phyloP scores from a whole-genome alignment of 768 basidiomycete species.

The Termitomyces sp. region DNA sequence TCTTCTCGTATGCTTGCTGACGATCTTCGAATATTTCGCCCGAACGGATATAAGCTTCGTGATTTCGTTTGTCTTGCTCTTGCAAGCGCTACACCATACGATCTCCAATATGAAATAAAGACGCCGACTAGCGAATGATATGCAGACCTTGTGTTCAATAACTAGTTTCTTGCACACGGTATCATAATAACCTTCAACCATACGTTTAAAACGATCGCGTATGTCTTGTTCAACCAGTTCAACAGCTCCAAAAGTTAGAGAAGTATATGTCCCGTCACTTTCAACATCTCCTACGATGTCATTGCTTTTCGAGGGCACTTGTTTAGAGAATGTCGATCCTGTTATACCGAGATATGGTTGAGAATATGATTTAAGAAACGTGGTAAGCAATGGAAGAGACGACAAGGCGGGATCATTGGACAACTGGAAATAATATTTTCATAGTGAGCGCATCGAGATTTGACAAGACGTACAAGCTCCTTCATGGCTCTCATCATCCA shows the following conservation, averaged over 20 bases:
- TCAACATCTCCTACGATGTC: slow-evolving; percentile 34
- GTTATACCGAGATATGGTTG: slow-evolving; percentile 81
- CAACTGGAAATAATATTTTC: slow-evolving; percentile 41
- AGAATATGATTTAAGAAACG: slow-evolving; percentile 91
- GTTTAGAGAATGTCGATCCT: slow-evolving; percentile 48
- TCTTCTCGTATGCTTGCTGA: slow-evolving; percentile 98
- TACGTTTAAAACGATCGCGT: slow-evolving; percentile 83
- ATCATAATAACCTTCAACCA: slow-evolving; percentile 94
- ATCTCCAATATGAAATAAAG: background rate
- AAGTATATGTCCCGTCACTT: slow-evolving; percentile 33
- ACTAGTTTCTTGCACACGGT: slow-evolving; percentile 87
- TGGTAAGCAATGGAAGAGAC: slow-evolving; percentile 85
- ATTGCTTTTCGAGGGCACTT: slow-evolving; percentile 50
- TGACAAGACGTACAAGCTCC: slow-evolving; percentile 60
- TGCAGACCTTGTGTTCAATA: slow-evolving; percentile 80
- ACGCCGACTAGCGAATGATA: background rate
- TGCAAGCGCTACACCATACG: slow-evolving; percentile 66
- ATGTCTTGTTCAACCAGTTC: slow-evolving; percentile 84
- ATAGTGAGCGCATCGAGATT: slow-evolving; percentile 1
- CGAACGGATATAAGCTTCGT: slow-evolving; percentile 98
- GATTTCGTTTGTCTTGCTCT: slow-evolving; percentile 95
- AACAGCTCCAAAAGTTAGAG: slow-evolving; percentile 45
- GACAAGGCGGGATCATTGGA: slow-evolving; percentile 83
- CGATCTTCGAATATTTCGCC: slow-evolving; percentile 99
- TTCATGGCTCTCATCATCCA: slow-evolving; percentile 86